These are phyloP conservation scores for Hygrophorus pudorinus DNA, from an alignment of 768 basidiomycete genomes.

Conservation along the genomic window DNA sequence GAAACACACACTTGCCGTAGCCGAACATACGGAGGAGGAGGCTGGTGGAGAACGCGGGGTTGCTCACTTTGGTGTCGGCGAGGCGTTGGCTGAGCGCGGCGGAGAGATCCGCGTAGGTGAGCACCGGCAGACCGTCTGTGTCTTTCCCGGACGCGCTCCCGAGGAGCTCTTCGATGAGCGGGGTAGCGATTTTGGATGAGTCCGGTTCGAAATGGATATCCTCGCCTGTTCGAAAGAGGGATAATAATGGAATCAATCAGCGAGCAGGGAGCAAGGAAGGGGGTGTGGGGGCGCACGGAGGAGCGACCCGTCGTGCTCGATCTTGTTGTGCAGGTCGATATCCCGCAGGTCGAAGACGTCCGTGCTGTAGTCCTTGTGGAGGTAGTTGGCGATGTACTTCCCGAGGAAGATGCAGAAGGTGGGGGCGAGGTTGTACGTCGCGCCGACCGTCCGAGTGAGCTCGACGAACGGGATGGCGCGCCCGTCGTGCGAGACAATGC, in stretches of 20 bases:
- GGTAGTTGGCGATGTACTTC: slow-evolving; percentile 25
- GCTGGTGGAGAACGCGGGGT: slow-evolving; percentile 19
- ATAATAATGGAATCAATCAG: not conserved
- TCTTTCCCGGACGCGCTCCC: slow-evolving; percentile 31
- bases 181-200: slow-evolving; percentile 26
- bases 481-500: slow-evolving; percentile 26
- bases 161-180: slow-evolving; percentile 30
- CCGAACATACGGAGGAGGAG: not conserved
- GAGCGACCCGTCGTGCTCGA: slow-evolving; percentile 32
- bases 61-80: slow-evolving; percentile 26
- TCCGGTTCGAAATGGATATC: slow-evolving; percentile 31
- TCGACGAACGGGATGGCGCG: slow-evolving; percentile 30
- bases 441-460: slow-evolving; percentile 16
- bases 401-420: slow-evolving; percentile 36
- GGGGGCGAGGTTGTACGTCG: slow-evolving; percentile 38
- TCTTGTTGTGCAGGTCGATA: slow-evolving; percentile 38
- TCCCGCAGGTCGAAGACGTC: slow-evolving; percentile 37
- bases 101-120: slow-evolving; percentile 34
- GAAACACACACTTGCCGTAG: not conserved
- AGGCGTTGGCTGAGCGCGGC: slow-evolving; percentile 32
- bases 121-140: slow-evolving; percentile 15
- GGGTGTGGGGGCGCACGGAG: slow-evolving; percentile 16
- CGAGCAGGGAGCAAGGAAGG: too few species aligned
- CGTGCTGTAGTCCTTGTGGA: slow-evolving; percentile 25
- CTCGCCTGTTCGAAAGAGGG: slow-evolving; percentile 34